Evolutionary conservation across 257 asterid species (phyloP), one percentile per base, ranked within the genome.

Genomic region (Penstemon eatonii): DNA sequence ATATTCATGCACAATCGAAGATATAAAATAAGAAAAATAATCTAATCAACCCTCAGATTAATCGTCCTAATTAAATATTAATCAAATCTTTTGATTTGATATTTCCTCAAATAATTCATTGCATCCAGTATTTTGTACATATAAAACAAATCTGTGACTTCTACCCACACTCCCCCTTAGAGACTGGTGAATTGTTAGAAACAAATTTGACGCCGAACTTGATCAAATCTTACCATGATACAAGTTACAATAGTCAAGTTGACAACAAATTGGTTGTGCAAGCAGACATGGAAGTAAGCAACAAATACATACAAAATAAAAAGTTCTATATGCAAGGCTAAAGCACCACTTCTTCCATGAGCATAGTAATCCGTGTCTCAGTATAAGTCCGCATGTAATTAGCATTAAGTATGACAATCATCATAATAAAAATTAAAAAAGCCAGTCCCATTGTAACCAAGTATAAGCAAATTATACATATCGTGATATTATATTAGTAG

Each of bases 391-490:
- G n/a, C 12, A 6, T 66, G 58, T 52, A 51, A 44, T 13, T 39
- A 51, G 62, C 39, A 52, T 41, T 33, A 56, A 53, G 11, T 38
- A 7, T 40, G 45, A 66, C 51, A 46, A 46, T 6, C 8, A 46
- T 12, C 51, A 46, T 46, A 60, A 60, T 0, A 25, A 43, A 3
- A 51, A 15, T 51, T 41, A 11, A 41, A 60, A 6, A 41, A 60
- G 4, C 56, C 33, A 25, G 1, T 25, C 33, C 33, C 33, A 2
- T 25, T 51, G 10, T 19, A 36, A 47, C 11, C 58, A 63, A 45
- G 33, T 25, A 25, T 10, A 47, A 50, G 69, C 59, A 51, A 42
- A 39, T 68, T 51, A 56, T 33, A 61, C 43, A 38, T 7, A 69
- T 66, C 8, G 43, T 62, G 36, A 19, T 7, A 50, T 25, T 11